Evolutionary conservation across 129 eudicot genomes (phyloP), one percentile per base, ranked within the genome.

Genomic region (Artemisia tridentata): DNA sequence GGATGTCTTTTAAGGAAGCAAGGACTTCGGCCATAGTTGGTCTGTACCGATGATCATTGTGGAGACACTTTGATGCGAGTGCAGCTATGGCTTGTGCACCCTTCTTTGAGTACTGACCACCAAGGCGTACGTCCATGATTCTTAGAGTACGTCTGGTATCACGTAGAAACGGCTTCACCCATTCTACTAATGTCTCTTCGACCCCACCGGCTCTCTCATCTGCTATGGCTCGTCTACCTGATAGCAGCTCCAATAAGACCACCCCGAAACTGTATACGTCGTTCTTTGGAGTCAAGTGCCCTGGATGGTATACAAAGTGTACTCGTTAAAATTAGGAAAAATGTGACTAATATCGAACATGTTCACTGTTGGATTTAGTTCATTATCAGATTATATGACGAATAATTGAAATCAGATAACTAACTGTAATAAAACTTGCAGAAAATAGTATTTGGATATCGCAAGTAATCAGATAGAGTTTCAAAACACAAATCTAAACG

Each of bases 211-310:
- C 76, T 60, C 77, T 78, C 67, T 83, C 91, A n/a, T 84, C 96
- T 1, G 86, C 88, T 67, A 82, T 72, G 13, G 90, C 91, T n/a
- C 95, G 88, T 76, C 81, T 82, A 48, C 96, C 96, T 16, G 96
- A 86, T 16, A 90, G 73, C 60, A 90, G 69, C 63, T 90, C 96
- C 11, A 90, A 13, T 59, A 90, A 72, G 1, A 90, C 89, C 57
- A 90, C 95, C 70, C 97, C 97, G 11, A 80, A 90, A 74, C 97
- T 85, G 62, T 90, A 90, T 34, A 90, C 95, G 47, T 90, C 97
- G 47, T 82, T 90, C 83, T 85, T 90, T 68, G 89, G 79, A 31
- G 95, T 85, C 81, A 90, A 78, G 73, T 82, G 97, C 29, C 97
- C 95, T 78, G 69, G 15, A 56, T 20, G 6, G 43, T 41, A 23